Evolutionary conservation across 352 stramenopile genomes (phyloP).

Genomic region (Pythium coloratum): DNA sequence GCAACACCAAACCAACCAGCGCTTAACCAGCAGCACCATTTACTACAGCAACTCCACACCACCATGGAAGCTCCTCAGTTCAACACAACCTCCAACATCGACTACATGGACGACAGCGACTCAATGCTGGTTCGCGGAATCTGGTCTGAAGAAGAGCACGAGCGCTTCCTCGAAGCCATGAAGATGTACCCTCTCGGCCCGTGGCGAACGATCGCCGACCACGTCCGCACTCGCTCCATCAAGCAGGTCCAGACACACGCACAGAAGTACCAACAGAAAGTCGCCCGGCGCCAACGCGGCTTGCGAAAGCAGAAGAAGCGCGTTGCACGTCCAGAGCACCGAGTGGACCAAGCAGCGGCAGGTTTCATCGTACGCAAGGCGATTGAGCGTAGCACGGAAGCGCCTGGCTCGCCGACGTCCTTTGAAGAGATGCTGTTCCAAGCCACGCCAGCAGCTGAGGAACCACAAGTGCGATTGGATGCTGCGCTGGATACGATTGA

Average conservation of each 20-base stretch:
- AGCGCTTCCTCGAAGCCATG: constrained; percentile 82
- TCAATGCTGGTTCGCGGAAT: constrained; percentile 56
- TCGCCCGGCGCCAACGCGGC: constrained; percentile 72
- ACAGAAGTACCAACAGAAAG: constrained; percentile 88
- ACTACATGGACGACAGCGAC: constrained; percentile 24
- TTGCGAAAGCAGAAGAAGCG: constrained; percentile 87
- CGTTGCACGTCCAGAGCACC: constrained; percentile 70
- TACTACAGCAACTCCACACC: constrained; percentile 1
- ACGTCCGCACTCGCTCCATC: constrained; percentile 78
- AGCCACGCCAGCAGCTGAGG: neutral
- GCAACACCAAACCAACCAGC: neutral
- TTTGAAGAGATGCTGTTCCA: constrained; percentile 25
- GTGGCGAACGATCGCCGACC: constrained; percentile 72
- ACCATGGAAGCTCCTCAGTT: constrained; percentile 17
- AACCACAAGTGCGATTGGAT: constrained; percentile 7
- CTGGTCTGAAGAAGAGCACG: constrained; percentile 77
- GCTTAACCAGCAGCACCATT: neutral
- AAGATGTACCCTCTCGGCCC: constrained; percentile 75
- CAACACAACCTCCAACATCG: neutral
- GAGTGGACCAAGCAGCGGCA: constrained; percentile 59
- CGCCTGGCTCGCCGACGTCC: constrained; percentile 19
- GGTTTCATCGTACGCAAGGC: constrained; percentile 59
- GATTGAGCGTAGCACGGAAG: neutral
- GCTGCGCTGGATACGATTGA: constrained; percentile 34
- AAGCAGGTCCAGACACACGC: constrained; percentile 85